A percentile compares a stretch with the other conserved stretches of the same genome.
These are phyloP conservation scores for Acephala macrosclerotiorum DNA, from an alignment of 2,329 filamentous ascomycete species.

Conservation along the genomic window DNA sequence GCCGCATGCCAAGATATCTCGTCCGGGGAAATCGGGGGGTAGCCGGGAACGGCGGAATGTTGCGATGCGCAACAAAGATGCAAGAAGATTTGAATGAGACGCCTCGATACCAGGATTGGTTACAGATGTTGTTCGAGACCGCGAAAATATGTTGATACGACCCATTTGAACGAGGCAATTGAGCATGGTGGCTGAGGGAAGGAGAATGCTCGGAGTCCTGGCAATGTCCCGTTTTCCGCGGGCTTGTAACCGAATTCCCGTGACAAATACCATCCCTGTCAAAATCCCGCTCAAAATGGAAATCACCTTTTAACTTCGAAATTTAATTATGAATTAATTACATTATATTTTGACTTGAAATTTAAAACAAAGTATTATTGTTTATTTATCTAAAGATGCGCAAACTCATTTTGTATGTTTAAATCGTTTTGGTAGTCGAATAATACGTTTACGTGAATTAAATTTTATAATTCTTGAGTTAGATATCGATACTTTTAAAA, in stretches of 20 bases:
- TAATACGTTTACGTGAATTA: too few relatives aligned
- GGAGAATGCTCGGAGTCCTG: not conserved
- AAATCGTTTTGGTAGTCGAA: too few relatives aligned
- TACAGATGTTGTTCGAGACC: not conserved
- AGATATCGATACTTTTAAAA: too few relatives aligned
- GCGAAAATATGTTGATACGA: not conserved
- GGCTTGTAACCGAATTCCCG: not conserved
- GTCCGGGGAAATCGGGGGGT: not conserved
- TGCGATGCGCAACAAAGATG: not conserved
- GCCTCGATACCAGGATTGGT: not conserved
- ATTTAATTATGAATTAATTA: too few relatives aligned
- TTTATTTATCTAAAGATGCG: too few relatives aligned
- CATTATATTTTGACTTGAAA: too few relatives aligned
- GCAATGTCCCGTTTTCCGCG: not conserved
- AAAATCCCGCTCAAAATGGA: too few relatives aligned
- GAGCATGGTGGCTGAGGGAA: not conserved
- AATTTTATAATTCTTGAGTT: too few relatives aligned
- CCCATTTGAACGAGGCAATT: not conserved
- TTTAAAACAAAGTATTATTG: too few relatives aligned
- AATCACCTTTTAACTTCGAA: too few relatives aligned
- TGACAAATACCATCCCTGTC: too few relatives aligned
- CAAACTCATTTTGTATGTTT: too few relatives aligned
- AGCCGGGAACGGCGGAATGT: constrained; percentile 1
- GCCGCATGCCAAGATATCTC: constrained; percentile 5
- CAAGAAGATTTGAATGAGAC: not conserved